These are phyloP conservation scores for Nannizziopsis barbatae DNA, from an alignment of 2,329 filamentous ascomycete species.

Conservation along the genomic window DNA sequence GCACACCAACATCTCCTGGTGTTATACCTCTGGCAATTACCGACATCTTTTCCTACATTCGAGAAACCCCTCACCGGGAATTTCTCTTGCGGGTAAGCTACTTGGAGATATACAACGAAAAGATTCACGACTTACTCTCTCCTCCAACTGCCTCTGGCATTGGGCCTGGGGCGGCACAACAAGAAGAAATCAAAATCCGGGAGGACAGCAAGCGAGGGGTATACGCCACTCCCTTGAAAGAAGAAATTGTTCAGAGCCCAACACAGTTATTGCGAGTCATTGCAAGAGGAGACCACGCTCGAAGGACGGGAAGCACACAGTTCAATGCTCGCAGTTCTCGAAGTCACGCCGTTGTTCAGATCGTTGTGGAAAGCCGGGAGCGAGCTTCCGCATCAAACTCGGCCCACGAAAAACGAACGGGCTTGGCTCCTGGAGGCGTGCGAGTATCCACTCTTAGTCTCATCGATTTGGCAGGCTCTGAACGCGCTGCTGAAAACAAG, in stretches of 20 bases:
- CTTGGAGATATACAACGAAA: constrained; percentile 97
- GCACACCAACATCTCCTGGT: constrained; percentile 85
- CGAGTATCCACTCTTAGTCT: constrained; percentile 88
- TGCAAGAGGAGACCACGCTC: constrained; percentile 79
- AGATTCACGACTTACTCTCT: constrained; percentile 83
- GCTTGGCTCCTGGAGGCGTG: constrained; percentile 71
- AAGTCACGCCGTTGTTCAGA: constrained; percentile 96
- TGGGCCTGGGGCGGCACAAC: constrained; percentile 40
- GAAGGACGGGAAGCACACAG: constrained; percentile 85
- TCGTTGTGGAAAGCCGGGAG: constrained; percentile 93
- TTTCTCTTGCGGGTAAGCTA: constrained; percentile 95
- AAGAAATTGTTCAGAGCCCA: constrained; percentile 96
- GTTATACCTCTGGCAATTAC: constrained; percentile 96
- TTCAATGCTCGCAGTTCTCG: constrained; percentile 95
- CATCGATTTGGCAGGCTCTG: constrained; percentile 92
- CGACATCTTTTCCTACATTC: constrained; percentile 97
- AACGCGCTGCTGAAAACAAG: constrained; percentile 90
- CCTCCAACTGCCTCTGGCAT: constrained; percentile 51
- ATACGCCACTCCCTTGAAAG: constrained; percentile 89
- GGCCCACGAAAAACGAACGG: constrained; percentile 53
- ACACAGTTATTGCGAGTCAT: constrained; percentile 92
- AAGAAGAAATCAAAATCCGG: constrained; percentile 90
- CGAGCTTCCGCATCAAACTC: constrained; percentile 51
- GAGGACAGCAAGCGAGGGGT: constrained; percentile 95
- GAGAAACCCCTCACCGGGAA: constrained; percentile 87